Conservation (phyloP, 306 rosid genomes). For the Vicia sativa region DNA sequence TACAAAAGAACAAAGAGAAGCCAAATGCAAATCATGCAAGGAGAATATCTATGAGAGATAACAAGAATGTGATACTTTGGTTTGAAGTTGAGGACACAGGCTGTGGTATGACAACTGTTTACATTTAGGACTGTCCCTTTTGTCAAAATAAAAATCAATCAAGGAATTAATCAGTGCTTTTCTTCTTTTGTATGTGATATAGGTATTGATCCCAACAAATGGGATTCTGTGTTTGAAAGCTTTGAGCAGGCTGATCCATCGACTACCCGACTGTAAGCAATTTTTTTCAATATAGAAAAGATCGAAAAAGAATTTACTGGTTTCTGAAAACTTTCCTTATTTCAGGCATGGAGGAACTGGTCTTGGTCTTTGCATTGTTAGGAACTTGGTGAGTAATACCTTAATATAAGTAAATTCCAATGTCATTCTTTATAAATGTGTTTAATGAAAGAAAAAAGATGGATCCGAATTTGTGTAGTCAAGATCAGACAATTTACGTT, state of each 20-base stretch:
- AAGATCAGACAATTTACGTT: neutral
- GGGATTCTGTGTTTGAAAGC: conserved; percentile 99
- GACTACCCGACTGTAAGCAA: conserved; percentile 87
- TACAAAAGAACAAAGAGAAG: conserved; percentile 66
- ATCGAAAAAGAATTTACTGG: conserved; percentile 1
- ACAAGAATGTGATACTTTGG: conserved; percentile 76
- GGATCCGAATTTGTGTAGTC: too few relatives aligned
- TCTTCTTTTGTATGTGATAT: conserved; percentile 11
- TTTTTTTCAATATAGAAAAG: conserved; percentile 11
- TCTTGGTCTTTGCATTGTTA: conserved; percentile 95
- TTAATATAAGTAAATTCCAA: conserved; percentile 10
- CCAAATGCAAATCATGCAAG: conserved; percentile 59
- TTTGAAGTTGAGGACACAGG: conserved; percentile 99
- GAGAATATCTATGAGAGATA: conserved; percentile 61
- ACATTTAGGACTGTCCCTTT: conserved; percentile 15
- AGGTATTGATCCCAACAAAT: conserved; percentile 96
- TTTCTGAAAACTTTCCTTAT: conserved; percentile 33
- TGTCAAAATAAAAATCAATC: conserved; percentile 16
- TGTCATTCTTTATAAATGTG: neutral
- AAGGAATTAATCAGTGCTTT: conserved; percentile 8
- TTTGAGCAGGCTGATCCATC: conserved; percentile 99
- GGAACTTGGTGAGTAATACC: conserved; percentile 78
- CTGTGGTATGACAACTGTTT: conserved; percentile 65
- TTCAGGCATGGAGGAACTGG: conserved; percentile 99
- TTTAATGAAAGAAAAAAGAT: neutral